Evolutionary conservation across 306 rosid genomes (phyloP).

Genomic region (Chamaecrista fasciculata): DNA sequence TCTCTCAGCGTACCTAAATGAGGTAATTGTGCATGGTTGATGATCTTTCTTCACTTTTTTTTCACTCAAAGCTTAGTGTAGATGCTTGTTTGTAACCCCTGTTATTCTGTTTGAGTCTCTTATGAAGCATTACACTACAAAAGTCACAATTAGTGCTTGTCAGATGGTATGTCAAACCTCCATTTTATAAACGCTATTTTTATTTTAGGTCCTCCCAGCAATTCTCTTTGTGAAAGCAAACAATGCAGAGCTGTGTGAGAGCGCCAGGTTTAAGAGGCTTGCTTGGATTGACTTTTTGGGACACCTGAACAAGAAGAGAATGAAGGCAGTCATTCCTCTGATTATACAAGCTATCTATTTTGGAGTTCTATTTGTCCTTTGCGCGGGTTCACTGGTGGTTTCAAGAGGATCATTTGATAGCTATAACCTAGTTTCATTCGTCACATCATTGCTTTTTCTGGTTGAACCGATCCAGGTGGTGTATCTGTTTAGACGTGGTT

Average conservation of each 20-base stretch:
- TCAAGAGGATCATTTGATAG: constrained; percentile 56
- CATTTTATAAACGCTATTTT: background rate
- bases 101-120: constrained; percentile 10
- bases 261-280: constrained; percentile 65
- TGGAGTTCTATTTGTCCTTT: constrained; percentile 52
- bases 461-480: constrained; percentile 87
- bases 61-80: background rate
- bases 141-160: background rate
- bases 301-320: constrained; percentile 66
- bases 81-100: background rate
- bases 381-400: constrained; percentile 58
- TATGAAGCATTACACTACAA: background rate
- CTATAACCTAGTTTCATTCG: constrained; percentile 59
- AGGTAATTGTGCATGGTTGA: constrained; percentile 42
- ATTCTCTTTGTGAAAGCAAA: constrained; percentile 83
- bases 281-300: constrained; percentile 56
- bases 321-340: constrained; percentile 90
- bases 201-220: constrained; percentile 73
- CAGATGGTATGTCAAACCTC: constrained; percentile 14
- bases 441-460: constrained; percentile 72
- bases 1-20: constrained; percentile 82
- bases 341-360: constrained; percentile 63
- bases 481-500: background rate
- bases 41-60: background rate
- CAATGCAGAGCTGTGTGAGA: constrained; percentile 70